Base-by-base conservation (phyloP, 352 stramenopile species). In the Pythium sukuiense region DNA sequence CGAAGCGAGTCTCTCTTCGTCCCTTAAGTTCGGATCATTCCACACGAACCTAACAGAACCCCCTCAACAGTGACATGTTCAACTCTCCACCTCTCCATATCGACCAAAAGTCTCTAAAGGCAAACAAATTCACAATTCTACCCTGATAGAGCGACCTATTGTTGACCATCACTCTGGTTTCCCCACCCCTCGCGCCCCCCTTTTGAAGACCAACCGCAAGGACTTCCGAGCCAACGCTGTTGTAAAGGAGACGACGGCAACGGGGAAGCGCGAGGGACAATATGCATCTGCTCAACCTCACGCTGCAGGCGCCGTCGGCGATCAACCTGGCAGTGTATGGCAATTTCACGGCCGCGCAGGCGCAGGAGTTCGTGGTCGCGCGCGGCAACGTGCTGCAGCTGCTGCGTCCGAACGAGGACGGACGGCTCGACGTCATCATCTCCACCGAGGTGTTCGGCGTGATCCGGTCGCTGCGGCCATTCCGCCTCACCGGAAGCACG, bases 291-390 rank as follows among this genome's bases (percentile, higher is more conserved):
- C 81, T 96, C 37, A 95, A 95, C 76, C 76, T 96, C 39, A 95
- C 88, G 77, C 87, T 96, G 65, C 87, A 95, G 74, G 77, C 86
- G 64, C 86, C 86, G 48, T 83, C 86, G 70, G 87, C 76, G 48
- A 88, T 95, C 66, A 90, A 89, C 67, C 63, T 90, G 61, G 83
- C 89, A 48, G 81, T 92, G 0, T 97, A 97, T 65, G 93, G 93
- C 52, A 97, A 97, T 81, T 98, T 98, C 71, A 89, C 84, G 43
- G 85, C 75, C 4, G 61, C 90, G 20, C 92, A 97, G 68, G 88
- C 88, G 32, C 92, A 98, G 55, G 96, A 99, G 80, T 94, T 99
- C 57, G 87, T 97, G n/a, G 85, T 98, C 35, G 83, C 93, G 52
- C 83, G 92, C 32, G 95, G 96, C 35, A 97, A 97, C 29, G 87